A percentile compares a stretch with the other conserved stretches of the same genome.
Evolutionary conservation across 2,329 filamentous ascomycete genomes (phyloP).

Genomic region (Alternaria longipes): DNA sequence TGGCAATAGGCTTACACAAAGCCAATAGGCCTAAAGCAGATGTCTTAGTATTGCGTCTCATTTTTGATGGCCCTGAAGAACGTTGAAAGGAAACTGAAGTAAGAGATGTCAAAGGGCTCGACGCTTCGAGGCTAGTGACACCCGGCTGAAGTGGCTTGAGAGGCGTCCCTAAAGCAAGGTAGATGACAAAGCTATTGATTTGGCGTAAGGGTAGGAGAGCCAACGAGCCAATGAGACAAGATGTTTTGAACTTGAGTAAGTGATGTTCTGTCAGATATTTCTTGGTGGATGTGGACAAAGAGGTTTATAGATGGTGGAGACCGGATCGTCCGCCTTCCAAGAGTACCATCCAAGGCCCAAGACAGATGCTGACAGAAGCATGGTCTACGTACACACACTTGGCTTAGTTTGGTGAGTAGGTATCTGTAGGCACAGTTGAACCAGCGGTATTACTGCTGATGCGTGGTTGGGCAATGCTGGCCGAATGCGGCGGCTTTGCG

Average conservation of each 20-base stretch:
- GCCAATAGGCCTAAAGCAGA: conserved; percentile 35
- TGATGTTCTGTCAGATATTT: conserved; percentile 2
- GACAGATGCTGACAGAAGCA: conserved; percentile 13
- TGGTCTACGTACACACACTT: conserved; percentile 8
- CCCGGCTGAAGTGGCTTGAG: neutral
- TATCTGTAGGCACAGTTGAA: neutral
- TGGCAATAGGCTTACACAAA: conserved; percentile 33
- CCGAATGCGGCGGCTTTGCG: conserved; percentile 35
- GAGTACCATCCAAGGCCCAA: conserved; percentile 8
- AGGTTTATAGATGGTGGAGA: conserved; percentile 16
- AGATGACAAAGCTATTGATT: neutral
- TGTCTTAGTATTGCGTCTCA: conserved; percentile 22
- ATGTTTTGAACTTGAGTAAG: neutral
- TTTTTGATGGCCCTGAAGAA: conserved; percentile 6
- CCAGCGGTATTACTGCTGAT: neutral
- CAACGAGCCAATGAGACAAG: conserved; percentile 1
- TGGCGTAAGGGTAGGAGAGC: conserved; percentile 15
- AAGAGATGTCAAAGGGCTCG: neutral
- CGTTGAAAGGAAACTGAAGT: conserved; percentile 12
- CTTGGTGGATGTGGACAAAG: conserved; percentile 20
- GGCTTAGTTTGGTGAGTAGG: conserved; percentile 5
- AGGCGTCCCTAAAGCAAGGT: neutral
- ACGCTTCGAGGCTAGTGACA: neutral
- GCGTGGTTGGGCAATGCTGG: conserved; percentile 16
- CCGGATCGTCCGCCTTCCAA: neutral